Percentiles rank a stretch among this genome's conserved stretches.
Evolutionary conservation across 140 eudicot genomes (phyloP).

Genomic region (Ambrosia hybrid): DNA sequence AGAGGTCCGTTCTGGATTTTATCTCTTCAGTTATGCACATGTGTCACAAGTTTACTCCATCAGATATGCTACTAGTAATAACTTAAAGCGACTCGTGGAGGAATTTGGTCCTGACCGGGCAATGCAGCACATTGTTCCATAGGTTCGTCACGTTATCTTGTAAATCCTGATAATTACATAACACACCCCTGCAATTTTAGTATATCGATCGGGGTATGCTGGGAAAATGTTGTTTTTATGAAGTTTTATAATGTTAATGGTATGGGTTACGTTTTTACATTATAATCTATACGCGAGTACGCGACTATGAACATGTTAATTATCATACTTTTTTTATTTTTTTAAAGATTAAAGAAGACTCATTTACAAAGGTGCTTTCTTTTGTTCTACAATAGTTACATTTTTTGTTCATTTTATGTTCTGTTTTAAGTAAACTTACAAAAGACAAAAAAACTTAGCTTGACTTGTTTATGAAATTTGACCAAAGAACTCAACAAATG

Average conservation of each 20-base stretch:
- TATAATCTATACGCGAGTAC: too few relatives aligned
- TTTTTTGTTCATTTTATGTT: not conserved
- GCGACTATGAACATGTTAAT: not conserved
- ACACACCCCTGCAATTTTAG: slow-evolving; percentile 4
- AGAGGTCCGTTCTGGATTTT: too few relatives aligned
- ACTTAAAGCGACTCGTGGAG: slow-evolving; percentile 86
- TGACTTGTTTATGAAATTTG: not conserved
- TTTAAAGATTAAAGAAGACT: slow-evolving; percentile 43
- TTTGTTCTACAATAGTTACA: not conserved
- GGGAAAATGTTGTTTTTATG: not conserved
- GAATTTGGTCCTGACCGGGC: slow-evolving; percentile 99
- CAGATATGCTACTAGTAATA: slow-evolving; percentile 93
- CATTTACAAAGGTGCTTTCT: slow-evolving; percentile 15
- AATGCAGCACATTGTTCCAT: slow-evolving; percentile 90
- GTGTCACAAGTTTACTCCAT: slow-evolving; percentile 79
- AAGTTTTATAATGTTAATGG: not conserved
- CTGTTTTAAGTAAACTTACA: not conserved
- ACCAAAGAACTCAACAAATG: not conserved
- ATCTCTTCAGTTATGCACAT: not conserved
- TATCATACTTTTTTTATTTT: not conserved
- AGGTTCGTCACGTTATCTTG: slow-evolving; percentile 42
- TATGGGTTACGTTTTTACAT: too few relatives aligned
- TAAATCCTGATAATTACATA: not conserved
- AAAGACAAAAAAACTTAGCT: too few relatives aligned
- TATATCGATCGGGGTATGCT: not conserved